Base-by-base conservation (phyloP, 805 yeast species). In the Henningerozyma blattae region DNA sequence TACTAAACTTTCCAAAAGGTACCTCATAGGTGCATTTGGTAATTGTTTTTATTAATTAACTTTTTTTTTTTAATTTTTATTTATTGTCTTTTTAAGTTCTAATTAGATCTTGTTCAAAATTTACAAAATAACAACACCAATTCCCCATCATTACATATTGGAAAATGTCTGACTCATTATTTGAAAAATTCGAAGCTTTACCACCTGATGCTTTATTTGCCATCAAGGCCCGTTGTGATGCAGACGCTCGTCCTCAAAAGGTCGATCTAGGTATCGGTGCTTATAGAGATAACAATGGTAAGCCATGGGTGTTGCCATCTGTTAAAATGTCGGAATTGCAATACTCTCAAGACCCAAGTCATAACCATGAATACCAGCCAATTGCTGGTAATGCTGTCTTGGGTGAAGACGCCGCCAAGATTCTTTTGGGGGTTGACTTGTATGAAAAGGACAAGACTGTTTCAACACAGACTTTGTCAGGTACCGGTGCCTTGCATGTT, bases 401-500 rank as follows among this genome's bases (percentile, higher is more conserved):
- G 55, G 72, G 80, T 32, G 48, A 61, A 9, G 77, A 77, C 36
- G 82, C 94, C 26, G 78, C 89, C 9, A 72, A 70, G 50, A 76
- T 83, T 31, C 74, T 87, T 37, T 57, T 81, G 30, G 93, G 91
- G 28, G 62, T 60, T 1, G 67, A 75, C 32, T 71, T 80, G 3
- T 51, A 79, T 28, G 59, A 61, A 12, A 76, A 72, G 33, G 69
- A 70, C 36, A 68, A 94, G 47, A 70, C 87, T 27, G 80, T 85
- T 34, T 74, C 93, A 32, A 68, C 86, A 12, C 98, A 89, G 62
- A 80, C 96, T 37, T 68, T 89, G 41, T 80, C 94, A 27, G 98
- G 98, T 42, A 89, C 98, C 26, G 98, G 98, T 41, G 94, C 97
- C 3, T 65, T 87, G 49, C 96, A 87, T 50, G 62, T 87, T 47